These are phyloP conservation scores for Fusarium setosum DNA, from an alignment of 2,329 filamentous ascomycete genomes.

Conservation along the genomic window DNA sequence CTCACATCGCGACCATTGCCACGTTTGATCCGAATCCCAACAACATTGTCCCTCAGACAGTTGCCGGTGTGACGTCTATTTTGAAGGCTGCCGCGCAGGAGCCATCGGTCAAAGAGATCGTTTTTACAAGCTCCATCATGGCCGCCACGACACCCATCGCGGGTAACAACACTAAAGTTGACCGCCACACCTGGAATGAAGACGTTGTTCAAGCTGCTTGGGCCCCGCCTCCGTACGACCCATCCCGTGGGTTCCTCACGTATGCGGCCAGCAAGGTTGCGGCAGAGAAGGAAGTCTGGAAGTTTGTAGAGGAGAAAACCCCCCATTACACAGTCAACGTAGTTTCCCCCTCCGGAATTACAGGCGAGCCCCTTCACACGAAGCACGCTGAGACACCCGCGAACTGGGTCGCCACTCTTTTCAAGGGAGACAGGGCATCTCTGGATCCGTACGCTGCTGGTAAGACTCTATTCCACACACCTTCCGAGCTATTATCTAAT, in stretches of 20 bases:
- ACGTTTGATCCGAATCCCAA: slow-evolving; percentile 54
- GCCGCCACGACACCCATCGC: slow-evolving; percentile 9
- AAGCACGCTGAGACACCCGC: slow-evolving; percentile 18
- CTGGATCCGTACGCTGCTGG: slow-evolving; percentile 7
- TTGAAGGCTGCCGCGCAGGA: slow-evolving; percentile 54
- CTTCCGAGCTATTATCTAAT: background rate
- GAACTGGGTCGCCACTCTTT: slow-evolving; percentile 3
- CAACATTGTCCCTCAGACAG: slow-evolving; percentile 53
- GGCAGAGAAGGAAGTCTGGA: slow-evolving; percentile 47
- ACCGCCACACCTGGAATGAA: slow-evolving; percentile 47
- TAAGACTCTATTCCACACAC: background rate
- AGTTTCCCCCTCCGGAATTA: slow-evolving; percentile 17
- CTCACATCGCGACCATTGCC: slow-evolving; percentile 57
- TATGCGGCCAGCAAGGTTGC: slow-evolving; percentile 48
- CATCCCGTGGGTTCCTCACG: slow-evolving; percentile 16
- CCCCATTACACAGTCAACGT: slow-evolving; percentile 41
- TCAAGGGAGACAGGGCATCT: background rate
- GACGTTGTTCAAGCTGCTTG: slow-evolving; percentile 43
- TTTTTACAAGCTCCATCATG: slow-evolving; percentile 43
- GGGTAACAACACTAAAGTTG: slow-evolving; percentile 21
- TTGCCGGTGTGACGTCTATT: slow-evolving; percentile 50
- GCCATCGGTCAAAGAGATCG: slow-evolving; percentile 50
- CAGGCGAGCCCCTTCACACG: slow-evolving; percentile 30
- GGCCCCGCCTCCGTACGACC: slow-evolving; percentile 42
- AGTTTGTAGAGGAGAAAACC: slow-evolving; percentile 40